Conservation (phyloP, 208 protist species). For the Leishmania major region DNA sequence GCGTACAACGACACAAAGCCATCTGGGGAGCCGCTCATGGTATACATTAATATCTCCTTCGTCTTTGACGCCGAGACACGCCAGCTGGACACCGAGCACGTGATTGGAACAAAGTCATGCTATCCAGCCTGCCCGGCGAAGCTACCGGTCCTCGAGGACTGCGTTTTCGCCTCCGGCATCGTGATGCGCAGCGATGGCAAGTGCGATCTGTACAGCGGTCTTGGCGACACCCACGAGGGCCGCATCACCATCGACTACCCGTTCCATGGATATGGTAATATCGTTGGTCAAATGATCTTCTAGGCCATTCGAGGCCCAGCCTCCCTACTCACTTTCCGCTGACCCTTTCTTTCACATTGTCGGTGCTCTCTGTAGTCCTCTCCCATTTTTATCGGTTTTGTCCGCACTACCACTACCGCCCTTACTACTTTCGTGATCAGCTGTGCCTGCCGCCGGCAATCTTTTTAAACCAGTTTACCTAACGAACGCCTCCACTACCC, state of each 20-base stretch:
- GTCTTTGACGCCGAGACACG: constrained; percentile 37
- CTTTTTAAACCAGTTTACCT: background rate
- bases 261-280: constrained; percentile 36
- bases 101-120: constrained; percentile 43
- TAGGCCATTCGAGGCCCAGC: background rate
- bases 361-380: background rate
- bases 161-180: constrained; percentile 58
- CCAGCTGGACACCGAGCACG: constrained; percentile 2
- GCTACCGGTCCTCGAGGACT: constrained; percentile 33
- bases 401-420: background rate
- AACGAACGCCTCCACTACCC: background rate
- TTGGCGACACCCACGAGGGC: constrained; percentile 40
- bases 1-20: constrained; percentile 27
- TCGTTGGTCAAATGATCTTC: constrained; percentile 25
- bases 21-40: constrained; percentile 21
- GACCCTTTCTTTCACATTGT: background rate
- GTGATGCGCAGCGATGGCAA: constrained; percentile 56
- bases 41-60: constrained; percentile 51
- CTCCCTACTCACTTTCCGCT: background rate
- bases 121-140: constrained; percentile 41
- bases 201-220: constrained; percentile 58
- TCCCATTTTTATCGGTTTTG: background rate
- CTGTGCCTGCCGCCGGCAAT: background rate
- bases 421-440: background rate
- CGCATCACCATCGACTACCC: constrained; percentile 56